These are phyloP conservation scores for Dalbergia cochinchinensis DNA, from an alignment of 306 rosid species.

Conservation along the genomic window DNA sequence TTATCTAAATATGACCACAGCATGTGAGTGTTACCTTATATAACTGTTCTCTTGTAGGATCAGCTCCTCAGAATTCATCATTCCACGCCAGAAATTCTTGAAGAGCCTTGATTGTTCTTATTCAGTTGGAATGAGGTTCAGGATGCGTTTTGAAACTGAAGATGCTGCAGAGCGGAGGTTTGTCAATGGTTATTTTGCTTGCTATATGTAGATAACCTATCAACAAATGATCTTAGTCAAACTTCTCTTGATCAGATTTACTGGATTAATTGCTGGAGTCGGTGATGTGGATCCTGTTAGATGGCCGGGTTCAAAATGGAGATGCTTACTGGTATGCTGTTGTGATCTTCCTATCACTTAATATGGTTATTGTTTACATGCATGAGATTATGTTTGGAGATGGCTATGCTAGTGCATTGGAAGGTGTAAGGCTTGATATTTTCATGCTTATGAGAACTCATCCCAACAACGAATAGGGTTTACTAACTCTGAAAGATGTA, in stretches of 20 bases:
- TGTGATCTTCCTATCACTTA: background rate
- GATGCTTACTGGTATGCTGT: conserved; percentile 70
- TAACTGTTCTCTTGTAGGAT: conserved; percentile 57
- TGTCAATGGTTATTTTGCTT: conserved; percentile 36
- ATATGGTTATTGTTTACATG: background rate
- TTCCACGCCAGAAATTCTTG: conserved; percentile 72
- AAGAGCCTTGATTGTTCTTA: conserved; percentile 73
- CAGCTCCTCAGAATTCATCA: conserved; percentile 81
- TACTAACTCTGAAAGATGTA: background rate
- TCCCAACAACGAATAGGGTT: background rate
- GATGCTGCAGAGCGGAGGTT: conserved; percentile 93
- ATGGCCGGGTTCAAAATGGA: conserved; percentile 97
- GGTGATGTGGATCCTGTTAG: conserved; percentile 79
- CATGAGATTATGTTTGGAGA: background rate
- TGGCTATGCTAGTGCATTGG: background rate
- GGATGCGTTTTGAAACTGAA: conserved; percentile 89
- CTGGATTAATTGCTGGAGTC: conserved; percentile 81
- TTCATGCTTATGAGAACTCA: background rate
- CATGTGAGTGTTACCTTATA: conserved; percentile 2
- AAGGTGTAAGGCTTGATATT: conserved; percentile 20
- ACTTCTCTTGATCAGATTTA: conserved; percentile 60
- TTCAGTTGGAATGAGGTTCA: conserved; percentile 90
- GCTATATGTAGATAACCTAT: conserved; percentile 13
- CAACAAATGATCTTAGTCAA: background rate
- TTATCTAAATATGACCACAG: background rate